Evolutionary conservation across 441 rosid genomes (phyloP).

Genomic region (Euphorbia corollata): DNA sequence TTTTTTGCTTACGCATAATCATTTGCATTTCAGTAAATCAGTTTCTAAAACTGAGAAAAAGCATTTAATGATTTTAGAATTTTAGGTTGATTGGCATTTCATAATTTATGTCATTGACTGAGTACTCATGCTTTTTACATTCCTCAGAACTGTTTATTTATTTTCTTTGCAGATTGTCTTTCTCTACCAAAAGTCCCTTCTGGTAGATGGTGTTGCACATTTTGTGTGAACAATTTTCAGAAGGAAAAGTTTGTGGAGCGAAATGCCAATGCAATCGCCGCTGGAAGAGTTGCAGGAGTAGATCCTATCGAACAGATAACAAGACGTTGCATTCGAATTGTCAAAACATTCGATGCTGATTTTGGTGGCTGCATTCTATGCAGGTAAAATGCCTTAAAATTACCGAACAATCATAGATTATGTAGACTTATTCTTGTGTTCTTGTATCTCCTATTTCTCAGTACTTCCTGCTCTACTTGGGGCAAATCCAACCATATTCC

Average conservation of each 20-base stretch:
- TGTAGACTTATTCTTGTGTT: not conserved
- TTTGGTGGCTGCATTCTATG: slow-evolving; percentile 78
- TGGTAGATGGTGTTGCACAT: slow-evolving; percentile 75
- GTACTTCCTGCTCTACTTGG: no score
- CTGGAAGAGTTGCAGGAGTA: slow-evolving; percentile 79
- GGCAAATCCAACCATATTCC: no score
- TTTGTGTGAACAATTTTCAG: slow-evolving; percentile 50
- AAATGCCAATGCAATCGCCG: slow-evolving; percentile 77
- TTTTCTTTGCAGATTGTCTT: slow-evolving; percentile 47
- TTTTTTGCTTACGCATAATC: not conserved
- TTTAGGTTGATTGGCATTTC: no score
- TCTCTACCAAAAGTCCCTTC: slow-evolving; percentile 42
- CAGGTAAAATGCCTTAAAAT: slow-evolving; percentile 44
- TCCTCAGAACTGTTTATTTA: not conserved
- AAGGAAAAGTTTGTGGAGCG: slow-evolving; percentile 63
- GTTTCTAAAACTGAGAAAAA: not conserved
- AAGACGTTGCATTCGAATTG: slow-evolving; percentile 76
- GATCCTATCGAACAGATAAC: slow-evolving; percentile 83
- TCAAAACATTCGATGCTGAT: slow-evolving; percentile 49
- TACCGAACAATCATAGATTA: not conserved
- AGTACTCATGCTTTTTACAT: not conserved
- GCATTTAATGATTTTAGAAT: not conserved
- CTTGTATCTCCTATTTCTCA: not conserved
- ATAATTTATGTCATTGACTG: no score
- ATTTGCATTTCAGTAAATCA: not conserved